Evolutionary conservation across 129 eudicot species (phyloP).

Genomic region (Escallonia herrerae): DNA sequence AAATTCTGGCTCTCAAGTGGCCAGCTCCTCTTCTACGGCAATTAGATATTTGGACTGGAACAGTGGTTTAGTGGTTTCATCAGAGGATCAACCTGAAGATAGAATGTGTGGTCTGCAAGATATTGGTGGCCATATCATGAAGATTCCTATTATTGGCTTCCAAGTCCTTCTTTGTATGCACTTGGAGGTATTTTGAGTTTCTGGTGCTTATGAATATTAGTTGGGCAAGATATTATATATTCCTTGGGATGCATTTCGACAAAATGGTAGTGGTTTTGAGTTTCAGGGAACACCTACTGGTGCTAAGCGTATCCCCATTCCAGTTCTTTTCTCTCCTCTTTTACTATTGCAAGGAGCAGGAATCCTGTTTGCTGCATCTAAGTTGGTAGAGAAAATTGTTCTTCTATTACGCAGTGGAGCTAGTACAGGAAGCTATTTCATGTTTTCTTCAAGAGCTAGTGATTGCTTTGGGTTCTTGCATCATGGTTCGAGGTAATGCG

Average conservation of each 20-base stretch:
- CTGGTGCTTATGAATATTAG: conserved; percentile 5
- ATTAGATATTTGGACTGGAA: conserved; percentile 82
- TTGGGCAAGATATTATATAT: conserved; percentile 1
- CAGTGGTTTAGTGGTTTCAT: conserved; percentile 65
- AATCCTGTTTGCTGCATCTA: conserved; percentile 58
- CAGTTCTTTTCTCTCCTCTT: conserved; percentile 71
- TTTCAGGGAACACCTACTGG: conserved; percentile 76
- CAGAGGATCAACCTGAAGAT: conserved; percentile 57
- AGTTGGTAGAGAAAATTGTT: conserved; percentile 71
- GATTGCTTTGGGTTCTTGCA: conserved; percentile 78
- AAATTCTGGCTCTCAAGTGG: conserved; percentile 43
- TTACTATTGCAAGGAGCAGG: conserved; percentile 85
- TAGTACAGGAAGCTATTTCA: conserved; percentile 50
- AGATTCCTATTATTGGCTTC: conserved; percentile 69
- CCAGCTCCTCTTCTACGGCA: conserved; percentile 67
- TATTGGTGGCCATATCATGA: conserved; percentile 91
- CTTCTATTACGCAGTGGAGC: conserved; percentile 51
- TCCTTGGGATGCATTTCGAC: not conserved
- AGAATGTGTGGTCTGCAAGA: conserved; percentile 69
- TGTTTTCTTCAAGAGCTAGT: conserved; percentile 51
- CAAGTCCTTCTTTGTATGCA: conserved; percentile 90
- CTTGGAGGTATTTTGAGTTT: conserved; percentile 56
- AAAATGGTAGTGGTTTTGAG: conserved; percentile 9
- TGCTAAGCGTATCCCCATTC: conserved; percentile 57
- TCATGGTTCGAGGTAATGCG: conserved; percentile 77